A percentile compares a stretch with the other conserved stretches of the same genome.
These are phyloP conservation scores for Sorghum bicolor DNA, from an alignment of 176 grass and related monocot genomes.

Conservation along the genomic window Sorghum_bicolor_NCBIv3 NC_012870.2:59177501-59178000, in stretches of 20 bases:
- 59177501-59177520: not conserved
- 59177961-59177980: not conserved
- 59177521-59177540: no score
- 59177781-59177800: not conserved
- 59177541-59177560: not conserved
- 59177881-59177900: conserved; percentile 84
- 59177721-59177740: conserved; percentile 79
- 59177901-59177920: conserved; percentile 84
- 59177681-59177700: conserved; percentile 17
- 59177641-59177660: not conserved
- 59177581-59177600: not conserved
- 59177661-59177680: not conserved
- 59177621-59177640: not conserved
- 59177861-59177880: conserved; percentile 99
- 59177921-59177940: conserved; percentile 41
- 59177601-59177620: not conserved
- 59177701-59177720: conserved; percentile 88
- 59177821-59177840: not conserved
- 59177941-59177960: not conserved
- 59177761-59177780: not conserved
- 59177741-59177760: conserved; percentile 71
- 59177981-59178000: not conserved
- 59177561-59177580: not conserved
- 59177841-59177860: conserved; percentile 50
- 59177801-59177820: not conserved